Conservation (phyloP, 2,329 filamentous ascomycete genomes). For the Talaromyces funiculosus region DNA sequence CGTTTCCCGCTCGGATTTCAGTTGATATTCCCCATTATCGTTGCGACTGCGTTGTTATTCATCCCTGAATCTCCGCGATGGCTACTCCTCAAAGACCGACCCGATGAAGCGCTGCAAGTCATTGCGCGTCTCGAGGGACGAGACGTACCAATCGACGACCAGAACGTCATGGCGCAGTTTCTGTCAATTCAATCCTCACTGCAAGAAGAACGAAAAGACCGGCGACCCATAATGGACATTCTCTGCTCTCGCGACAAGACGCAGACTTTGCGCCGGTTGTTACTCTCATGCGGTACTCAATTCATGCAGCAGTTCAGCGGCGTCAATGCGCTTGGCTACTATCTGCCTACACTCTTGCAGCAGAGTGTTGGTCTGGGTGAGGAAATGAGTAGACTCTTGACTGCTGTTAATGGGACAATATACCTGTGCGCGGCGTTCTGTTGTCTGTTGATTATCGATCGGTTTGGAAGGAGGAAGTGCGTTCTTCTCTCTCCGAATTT, state of each 20-base stretch:
- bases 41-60: background rate
- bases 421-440: slow-evolving; percentile 14
- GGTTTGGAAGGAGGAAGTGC: slow-evolving; percentile 16
- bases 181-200: background rate
- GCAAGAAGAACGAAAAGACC: background rate
- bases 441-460: slow-evolving; percentile 18
- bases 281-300: background rate
- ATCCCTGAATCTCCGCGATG: background rate
- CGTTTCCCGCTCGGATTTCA: background rate
- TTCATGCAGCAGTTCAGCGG: background rate
- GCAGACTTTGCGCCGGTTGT: background rate
- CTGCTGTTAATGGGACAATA: slow-evolving; percentile 16
- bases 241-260: background rate
- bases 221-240: background rate
- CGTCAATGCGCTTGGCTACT: background rate
- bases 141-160: background rate
- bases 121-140: background rate
- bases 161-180: background rate
- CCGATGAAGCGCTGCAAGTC: background rate
- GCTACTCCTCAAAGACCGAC: background rate
- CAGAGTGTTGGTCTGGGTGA: background rate
- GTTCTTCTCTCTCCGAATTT: background rate
- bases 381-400: slow-evolving; percentile 11
- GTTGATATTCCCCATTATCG: background rate
- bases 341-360: background rate